Conservation (phyloP, 1,284 basidiomycete genomes). For the Meripilus lineatus region DNA sequence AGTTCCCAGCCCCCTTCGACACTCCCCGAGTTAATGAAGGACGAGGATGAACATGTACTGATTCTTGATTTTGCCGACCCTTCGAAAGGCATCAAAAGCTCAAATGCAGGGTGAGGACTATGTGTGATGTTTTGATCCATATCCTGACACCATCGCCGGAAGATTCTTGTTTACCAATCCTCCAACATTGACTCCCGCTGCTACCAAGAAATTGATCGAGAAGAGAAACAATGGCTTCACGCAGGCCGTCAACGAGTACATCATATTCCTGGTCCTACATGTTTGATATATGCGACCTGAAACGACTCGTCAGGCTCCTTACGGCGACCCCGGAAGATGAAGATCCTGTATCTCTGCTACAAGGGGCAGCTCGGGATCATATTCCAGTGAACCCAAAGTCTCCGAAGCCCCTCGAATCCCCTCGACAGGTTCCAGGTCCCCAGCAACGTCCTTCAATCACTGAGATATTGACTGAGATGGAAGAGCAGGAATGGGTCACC, state of each 20-base stretch:
- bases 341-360: slow-evolving; percentile 60
- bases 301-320: slow-evolving; percentile 52
- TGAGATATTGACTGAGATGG: slow-evolving; percentile 53
- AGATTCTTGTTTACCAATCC: slow-evolving; percentile 41
- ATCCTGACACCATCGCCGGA: neutral
- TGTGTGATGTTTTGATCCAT: neutral
- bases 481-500: slow-evolving; percentile 56
- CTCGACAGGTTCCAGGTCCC: slow-evolving; percentile 37
- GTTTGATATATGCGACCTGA: neutral
- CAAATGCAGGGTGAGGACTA: slow-evolving; percentile 22
- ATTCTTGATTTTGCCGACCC: slow-evolving; percentile 71
- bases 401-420: slow-evolving; percentile 9
- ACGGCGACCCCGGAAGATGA: slow-evolving; percentile 46
- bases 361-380: slow-evolving; percentile 62
- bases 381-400: slow-evolving; percentile 59
- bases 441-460: slow-evolving; percentile 54
- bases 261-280: slow-evolving; percentile 4
- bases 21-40: slow-evolving; percentile 11
- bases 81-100: slow-evolving; percentile 37
- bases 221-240: slow-evolving; percentile 65
- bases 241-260: slow-evolving; percentile 70
- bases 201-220: slow-evolving; percentile 69
- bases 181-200: slow-evolving; percentile 49
- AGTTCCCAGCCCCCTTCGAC: neutral
- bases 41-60: slow-evolving; percentile 60